A percentile compares a stretch with the other conserved stretches of the same genome.
Evolutionary conservation across 805 yeast species (phyloP).

Genomic region (Wickerhamiella occidentalis): DNA sequence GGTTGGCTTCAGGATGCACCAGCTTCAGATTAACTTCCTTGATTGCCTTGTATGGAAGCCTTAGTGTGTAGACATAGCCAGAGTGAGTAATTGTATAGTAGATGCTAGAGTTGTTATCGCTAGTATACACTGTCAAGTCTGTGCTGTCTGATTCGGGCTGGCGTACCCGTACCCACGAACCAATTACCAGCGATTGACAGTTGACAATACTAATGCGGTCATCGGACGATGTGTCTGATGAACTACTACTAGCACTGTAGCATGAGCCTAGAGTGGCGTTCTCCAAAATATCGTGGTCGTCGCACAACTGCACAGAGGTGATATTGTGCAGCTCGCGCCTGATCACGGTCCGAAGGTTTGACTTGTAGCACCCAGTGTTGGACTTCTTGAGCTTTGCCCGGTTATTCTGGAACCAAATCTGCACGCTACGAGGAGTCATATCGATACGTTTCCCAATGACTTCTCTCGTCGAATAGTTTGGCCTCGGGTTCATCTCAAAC

Average conservation of each 20-base stretch:
- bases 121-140: not conserved
- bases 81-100: not conserved
- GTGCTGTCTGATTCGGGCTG: not conserved
- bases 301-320: not conserved
- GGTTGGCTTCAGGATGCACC: not conserved
- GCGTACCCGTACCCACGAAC: conserved; percentile 6
- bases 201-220: not conserved
- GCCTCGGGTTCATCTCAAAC: conserved; percentile 62
- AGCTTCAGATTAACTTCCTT: not conserved
- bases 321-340: not conserved
- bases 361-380: not conserved
- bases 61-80: not conserved
- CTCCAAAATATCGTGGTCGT: not conserved
- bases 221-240: not conserved
- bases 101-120: not conserved
- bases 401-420: conserved; percentile 89
- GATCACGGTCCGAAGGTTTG: not conserved
- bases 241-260: not conserved
- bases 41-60: not conserved
- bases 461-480: conserved; percentile 30
- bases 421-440: conserved; percentile 77
- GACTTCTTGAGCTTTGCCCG: conserved; percentile 36
- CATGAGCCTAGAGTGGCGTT: not conserved
- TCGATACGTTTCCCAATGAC: conserved; percentile 58
- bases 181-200: not conserved